Evolutionary conservation across 805 yeast species (phyloP).

Genomic region (Ogataea nakhonphanomensis): DNA sequence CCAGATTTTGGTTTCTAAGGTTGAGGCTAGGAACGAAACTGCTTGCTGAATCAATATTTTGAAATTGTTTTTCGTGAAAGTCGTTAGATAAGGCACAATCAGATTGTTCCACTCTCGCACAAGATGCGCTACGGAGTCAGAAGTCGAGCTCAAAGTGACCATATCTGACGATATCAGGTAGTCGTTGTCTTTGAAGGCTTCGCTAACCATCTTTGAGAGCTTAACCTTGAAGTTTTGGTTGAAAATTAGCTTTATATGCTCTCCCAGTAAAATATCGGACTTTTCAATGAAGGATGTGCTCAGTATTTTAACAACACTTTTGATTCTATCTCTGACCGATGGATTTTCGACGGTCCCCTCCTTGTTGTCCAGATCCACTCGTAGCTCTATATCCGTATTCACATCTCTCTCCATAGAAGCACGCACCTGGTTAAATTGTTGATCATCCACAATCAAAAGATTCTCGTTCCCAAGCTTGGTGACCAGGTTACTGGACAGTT

Average conservation of each 20-base stretch:
- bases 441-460: conserved; percentile 32
- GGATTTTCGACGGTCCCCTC: conserved; percentile 18
- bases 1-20: conserved; percentile 68
- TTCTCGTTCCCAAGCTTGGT: conserved; percentile 26
- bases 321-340: conserved; percentile 25
- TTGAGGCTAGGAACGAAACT: conserved; percentile 51
- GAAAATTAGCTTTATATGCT: conserved; percentile 41
- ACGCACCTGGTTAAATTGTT: conserved; percentile 24
- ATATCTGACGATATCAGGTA: conserved; percentile 33
- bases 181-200: conserved; percentile 38
- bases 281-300: conserved; percentile 23
- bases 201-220: conserved; percentile 33
- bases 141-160: conserved; percentile 13
- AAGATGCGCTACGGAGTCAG: conserved; percentile 43
- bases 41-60: conserved; percentile 45
- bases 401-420: conserved; percentile 23
- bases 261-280: conserved; percentile 39
- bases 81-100: conserved; percentile 56
- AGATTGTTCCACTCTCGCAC: conserved; percentile 60
- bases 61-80: conserved; percentile 41
- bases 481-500: conserved; percentile 44
- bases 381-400: conserved; percentile 18
- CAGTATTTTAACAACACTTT: conserved; percentile 19
- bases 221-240: conserved; percentile 36
- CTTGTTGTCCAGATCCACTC: conserved; percentile 16